These are phyloP conservation scores for Sarocladium strictum DNA, from an alignment of 2,329 filamentous ascomycete genomes.

Conservation along the genomic window DNA sequence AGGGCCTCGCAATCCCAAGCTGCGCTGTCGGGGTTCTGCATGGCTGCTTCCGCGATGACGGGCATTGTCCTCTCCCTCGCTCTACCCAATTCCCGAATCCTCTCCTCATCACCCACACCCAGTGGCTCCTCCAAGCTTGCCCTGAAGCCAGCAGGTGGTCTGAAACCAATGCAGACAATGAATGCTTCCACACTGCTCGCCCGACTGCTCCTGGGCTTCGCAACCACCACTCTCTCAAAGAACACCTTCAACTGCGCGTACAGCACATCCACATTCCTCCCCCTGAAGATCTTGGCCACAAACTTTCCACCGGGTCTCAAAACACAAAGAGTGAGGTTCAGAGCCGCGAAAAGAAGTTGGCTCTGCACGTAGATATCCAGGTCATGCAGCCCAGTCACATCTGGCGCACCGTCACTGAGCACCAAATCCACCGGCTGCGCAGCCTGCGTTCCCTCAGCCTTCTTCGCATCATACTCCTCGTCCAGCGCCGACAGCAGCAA, in stretches of 20 bases:
- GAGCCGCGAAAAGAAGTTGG: slow-evolving; percentile 86
- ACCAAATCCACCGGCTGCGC: slow-evolving; percentile 85
- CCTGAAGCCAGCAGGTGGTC: slow-evolving; percentile 68
- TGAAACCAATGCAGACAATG: slow-evolving; percentile 88
- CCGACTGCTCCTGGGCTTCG: slow-evolving; percentile 90
- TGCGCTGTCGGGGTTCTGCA: slow-evolving; percentile 40
- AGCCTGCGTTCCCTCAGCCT: slow-evolving; percentile 39
- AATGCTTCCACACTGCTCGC: slow-evolving; percentile 97
- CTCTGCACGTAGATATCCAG: slow-evolving; percentile 98
- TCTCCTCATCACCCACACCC: slow-evolving; percentile 48
- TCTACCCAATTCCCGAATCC: slow-evolving; percentile 44
- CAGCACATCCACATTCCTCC: slow-evolving; percentile 89
- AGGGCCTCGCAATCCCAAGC: slow-evolving; percentile 31
- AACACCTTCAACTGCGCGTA: slow-evolving; percentile 92
- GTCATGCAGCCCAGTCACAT: slow-evolving; percentile 94
- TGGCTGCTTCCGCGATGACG: slow-evolving; percentile 31
- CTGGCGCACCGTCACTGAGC: slow-evolving; percentile 89
- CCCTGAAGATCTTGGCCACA: slow-evolving; percentile 95
- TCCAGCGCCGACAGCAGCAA: slow-evolving; percentile 82
- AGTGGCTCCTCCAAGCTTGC: slow-evolving; percentile 71
- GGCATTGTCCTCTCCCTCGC: slow-evolving; percentile 34
- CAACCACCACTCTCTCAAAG: slow-evolving; percentile 78
- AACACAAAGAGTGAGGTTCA: slow-evolving; percentile 90
- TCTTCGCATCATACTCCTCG: slow-evolving; percentile 51
- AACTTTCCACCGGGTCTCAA: slow-evolving; percentile 91